A percentile compares a stretch with the other conserved stretches of the same genome.
Evolutionary conservation across 192 early-diverging fungal genomes (phyloP).

Genomic region (Umbelopsis isabellina): DNA sequence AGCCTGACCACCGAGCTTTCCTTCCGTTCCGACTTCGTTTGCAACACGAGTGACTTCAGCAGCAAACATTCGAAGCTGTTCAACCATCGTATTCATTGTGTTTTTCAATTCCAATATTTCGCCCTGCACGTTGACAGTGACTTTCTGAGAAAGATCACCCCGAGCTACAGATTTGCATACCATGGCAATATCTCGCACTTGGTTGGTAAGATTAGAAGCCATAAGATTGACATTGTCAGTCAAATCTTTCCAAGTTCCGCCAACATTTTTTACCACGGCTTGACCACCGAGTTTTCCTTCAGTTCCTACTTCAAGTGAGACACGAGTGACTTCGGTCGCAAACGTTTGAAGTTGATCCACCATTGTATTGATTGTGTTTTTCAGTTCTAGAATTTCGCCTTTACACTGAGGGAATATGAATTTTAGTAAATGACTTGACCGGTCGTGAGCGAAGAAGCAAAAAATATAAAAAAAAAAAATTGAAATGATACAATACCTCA

Average conservation of each 20-base stretch:
- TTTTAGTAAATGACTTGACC: background rate
- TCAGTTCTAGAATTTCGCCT: constrained; percentile 75
- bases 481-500: constrained; percentile 38
- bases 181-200: constrained; percentile 61
- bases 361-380: constrained; percentile 74
- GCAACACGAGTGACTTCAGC: constrained; percentile 65
- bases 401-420: constrained; percentile 38
- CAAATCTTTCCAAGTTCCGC: constrained; percentile 67
- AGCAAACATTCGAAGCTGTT: constrained; percentile 65
- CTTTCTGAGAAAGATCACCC: constrained; percentile 65
- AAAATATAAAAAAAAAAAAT: constrained; percentile 56
- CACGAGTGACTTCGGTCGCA: constrained; percentile 69
- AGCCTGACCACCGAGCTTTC: constrained; percentile 72
- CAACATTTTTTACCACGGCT: constrained; percentile 58
- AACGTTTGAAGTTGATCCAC: constrained; percentile 62
- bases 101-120: constrained; percentile 70
- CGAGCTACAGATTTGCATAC: constrained; percentile 64
- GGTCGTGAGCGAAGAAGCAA: constrained; percentile 52
- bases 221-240: constrained; percentile 65
- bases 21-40: constrained; percentile 64
- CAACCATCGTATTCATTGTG: constrained; percentile 73
- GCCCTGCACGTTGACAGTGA: constrained; percentile 63
- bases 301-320: constrained; percentile 74
- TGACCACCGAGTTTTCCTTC: constrained; percentile 68
- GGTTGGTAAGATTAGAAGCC: constrained; percentile 59